phyloP scores from a whole-genome alignment of 768 basidiomycete genomes.

The Mycena latifolia region DNA sequence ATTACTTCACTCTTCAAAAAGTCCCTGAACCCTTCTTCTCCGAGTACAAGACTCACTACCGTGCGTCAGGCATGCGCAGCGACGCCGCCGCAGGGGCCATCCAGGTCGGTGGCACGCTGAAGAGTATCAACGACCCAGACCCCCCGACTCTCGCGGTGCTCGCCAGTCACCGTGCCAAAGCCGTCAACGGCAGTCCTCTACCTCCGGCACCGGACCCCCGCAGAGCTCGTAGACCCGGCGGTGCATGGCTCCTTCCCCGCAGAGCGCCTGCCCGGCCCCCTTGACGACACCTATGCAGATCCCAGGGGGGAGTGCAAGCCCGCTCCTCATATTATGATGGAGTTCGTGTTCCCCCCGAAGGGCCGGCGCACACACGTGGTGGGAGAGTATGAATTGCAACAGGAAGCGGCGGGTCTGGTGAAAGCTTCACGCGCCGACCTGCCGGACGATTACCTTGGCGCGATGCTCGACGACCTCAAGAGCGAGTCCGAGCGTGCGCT shows the following conservation, averaged over 20 bases:
- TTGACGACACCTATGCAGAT: constrained; percentile 24
- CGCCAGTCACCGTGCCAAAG: neutral
- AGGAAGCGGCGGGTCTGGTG: neutral
- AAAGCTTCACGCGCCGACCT: neutral
- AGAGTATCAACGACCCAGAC: neutral
- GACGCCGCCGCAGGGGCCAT: too few relatives aligned
- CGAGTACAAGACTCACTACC: constrained; percentile 21
- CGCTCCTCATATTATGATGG: neutral
- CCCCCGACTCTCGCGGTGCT: constrained; percentile 9
- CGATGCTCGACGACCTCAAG: constrained; percentile 16
- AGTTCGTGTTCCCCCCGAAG: constrained; percentile 14
- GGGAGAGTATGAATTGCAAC: neutral
- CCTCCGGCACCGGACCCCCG: constrained; percentile 1
- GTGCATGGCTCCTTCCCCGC: constrained; percentile 1
- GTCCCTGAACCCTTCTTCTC: constrained; percentile 29
- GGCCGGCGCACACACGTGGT: neutral
- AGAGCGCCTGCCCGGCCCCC: constrained; percentile 7
- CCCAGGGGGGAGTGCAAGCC: too few relatives aligned
- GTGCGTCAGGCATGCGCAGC: too few relatives aligned
- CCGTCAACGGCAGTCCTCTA: constrained; percentile 10
- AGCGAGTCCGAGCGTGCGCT: constrained; percentile 11
- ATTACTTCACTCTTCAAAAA: neutral
- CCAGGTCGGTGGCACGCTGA: too few relatives aligned
- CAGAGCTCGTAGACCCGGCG: constrained; percentile 2
- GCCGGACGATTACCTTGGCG: constrained; percentile 17